Percentiles rank a stretch among this genome's conserved stretches.
Evolutionary conservation across 768 basidiomycete species (phyloP).

Genomic region (Scleroderma bovista): DNA sequence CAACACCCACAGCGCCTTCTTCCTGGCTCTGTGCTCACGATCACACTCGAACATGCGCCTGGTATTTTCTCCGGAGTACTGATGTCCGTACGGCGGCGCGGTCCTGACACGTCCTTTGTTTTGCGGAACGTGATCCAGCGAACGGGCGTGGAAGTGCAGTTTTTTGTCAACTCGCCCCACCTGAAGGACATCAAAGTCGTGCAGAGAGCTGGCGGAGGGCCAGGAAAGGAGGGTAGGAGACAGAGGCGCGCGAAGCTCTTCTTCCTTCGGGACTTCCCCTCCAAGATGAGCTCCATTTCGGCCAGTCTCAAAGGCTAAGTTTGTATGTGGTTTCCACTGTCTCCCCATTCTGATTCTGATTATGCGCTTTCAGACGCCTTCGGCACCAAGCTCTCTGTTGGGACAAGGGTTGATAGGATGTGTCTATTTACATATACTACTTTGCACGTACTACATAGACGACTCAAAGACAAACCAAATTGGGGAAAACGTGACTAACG

Average conservation of each 20-base stretch:
- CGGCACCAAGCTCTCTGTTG: too few species aligned
- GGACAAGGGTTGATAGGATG: too few species aligned
- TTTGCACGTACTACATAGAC: too few species aligned
- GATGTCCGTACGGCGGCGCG: slow-evolving; percentile 75
- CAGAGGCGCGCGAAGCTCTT: slow-evolving; percentile 77
- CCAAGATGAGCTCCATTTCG: slow-evolving; percentile 78
- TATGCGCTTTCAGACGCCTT: slow-evolving; percentile 1
- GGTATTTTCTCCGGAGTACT: slow-evolving; percentile 87
- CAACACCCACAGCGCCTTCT: slow-evolving; percentile 60
- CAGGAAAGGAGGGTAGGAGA: slow-evolving; percentile 43
- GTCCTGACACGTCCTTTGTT: slow-evolving; percentile 82
- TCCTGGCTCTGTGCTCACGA: slow-evolving; percentile 84
- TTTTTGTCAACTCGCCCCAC: slow-evolving; percentile 81
- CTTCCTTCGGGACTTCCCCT: slow-evolving; percentile 77
- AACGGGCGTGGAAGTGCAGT: slow-evolving; percentile 91
- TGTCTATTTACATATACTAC: too few species aligned
- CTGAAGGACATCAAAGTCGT: slow-evolving; percentile 84
- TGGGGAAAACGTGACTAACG: not conserved
- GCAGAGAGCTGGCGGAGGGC: slow-evolving; percentile 43
- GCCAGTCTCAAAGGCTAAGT: slow-evolving; percentile 3
- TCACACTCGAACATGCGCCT: slow-evolving; percentile 72
- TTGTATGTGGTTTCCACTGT: slow-evolving; percentile 12
- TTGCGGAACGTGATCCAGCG: slow-evolving; percentile 88
- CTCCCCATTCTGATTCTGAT: too few species aligned
- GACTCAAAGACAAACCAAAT: too few species aligned